Evolutionary conservation across 2,329 filamentous ascomycete species (phyloP), one percentile per base, ranked within the genome.

Genomic region (Phoma sp.): DNA sequence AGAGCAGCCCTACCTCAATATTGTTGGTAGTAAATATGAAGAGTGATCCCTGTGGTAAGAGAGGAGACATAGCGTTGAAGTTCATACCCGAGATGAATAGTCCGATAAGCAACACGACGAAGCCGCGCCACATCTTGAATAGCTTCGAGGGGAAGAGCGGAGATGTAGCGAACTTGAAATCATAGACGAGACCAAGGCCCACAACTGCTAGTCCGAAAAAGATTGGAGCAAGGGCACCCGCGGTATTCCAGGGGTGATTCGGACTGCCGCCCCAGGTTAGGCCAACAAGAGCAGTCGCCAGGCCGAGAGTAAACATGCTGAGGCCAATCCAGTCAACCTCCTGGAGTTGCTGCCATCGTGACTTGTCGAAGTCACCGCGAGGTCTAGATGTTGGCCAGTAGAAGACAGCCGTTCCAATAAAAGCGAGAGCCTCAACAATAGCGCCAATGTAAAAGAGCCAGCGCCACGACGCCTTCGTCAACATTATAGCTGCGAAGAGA

Each of bases 381-480:
- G 41, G 41, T 44, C 41, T 22, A 35, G 41, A 44, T 33, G 41
- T 44, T 13, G 41, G 41, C 41, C 41, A 44, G 41, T 44, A 44
- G n/a, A 33, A 44, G 17, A n/a, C 9, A 24, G 41, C 41, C 33
- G 41, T 44, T 35, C 41, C 41, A 29, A 44, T 9, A 24, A 44
- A 17, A 22, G 41, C 27, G 7, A 44, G 17, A 33, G 41, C 41
- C 29, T 44, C 41, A 24, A 35, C 41, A 35, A 44, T 35, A 6
- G 41, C 41, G 31, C 41, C 41, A 35, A 44, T 44, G 15, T 44
- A 44, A 22, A 24, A 44, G 29, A 44, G 29, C 41, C 41, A 44
- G 19, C 41, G 41, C 41, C 41, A 44, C 17, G 41, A 22, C 10
- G 41, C 41, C 13, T 44, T 24, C 19, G 27, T 44, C 10, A 44